Evolutionary conservation across 768 basidiomycete genomes (phyloP).

Genomic region (Fomitopsis pulvina): DNA sequence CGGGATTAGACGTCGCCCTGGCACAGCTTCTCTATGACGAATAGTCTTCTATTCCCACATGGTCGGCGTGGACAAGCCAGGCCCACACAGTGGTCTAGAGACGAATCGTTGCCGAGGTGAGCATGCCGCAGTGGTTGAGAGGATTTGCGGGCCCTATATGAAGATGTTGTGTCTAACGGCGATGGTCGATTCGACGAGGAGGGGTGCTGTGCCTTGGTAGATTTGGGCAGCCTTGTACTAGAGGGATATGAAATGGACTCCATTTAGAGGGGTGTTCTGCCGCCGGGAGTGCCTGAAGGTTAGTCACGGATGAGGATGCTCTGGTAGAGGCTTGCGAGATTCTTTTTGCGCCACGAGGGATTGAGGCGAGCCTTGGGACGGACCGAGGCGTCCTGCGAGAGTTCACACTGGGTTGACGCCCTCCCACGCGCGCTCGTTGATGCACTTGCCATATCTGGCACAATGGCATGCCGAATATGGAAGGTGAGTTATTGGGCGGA

Average conservation of each 20-base stretch:
- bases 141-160: too few species aligned
- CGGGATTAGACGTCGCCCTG: not conserved
- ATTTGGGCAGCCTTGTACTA: not conserved
- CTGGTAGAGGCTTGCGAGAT: not conserved
- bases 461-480: slow-evolving; percentile 16
- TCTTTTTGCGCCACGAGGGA: not conserved
- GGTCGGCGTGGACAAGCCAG: too few species aligned
- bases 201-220: not conserved
- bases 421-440: not conserved
- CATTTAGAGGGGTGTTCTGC: not conserved
- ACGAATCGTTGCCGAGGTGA: too few species aligned
- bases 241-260: not conserved
- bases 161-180: too few species aligned
- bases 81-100: too few species aligned
- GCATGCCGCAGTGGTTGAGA: too few species aligned
- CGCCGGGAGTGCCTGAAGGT: not conserved
- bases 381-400: not conserved
- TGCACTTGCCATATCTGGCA: slow-evolving; percentile 13
- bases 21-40: not conserved
- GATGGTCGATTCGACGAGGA: not conserved
- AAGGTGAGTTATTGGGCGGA: slow-evolving; percentile 8
- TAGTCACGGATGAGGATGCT: not conserved
- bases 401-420: not conserved
- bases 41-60: not conserved
- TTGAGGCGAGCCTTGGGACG: not conserved